These are phyloP conservation scores for Danielia reshetovae DNA, from an alignment of 805 yeast genomes.

Conservation along the genomic window DNA sequence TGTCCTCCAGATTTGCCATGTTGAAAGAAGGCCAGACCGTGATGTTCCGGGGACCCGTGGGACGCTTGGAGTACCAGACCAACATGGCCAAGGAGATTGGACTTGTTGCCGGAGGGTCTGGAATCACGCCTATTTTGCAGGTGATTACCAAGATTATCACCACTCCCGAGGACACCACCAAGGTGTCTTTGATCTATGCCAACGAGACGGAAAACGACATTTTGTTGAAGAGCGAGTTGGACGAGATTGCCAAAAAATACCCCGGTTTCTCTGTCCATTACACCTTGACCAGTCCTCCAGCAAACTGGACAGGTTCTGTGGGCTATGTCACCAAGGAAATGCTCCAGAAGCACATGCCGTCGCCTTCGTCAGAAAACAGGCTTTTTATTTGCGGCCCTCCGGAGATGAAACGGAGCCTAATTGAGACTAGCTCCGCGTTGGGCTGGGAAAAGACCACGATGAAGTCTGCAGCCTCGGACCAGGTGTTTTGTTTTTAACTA, in stretches of 20 bases:
- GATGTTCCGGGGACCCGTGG: slow-evolving; percentile 76
- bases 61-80: slow-evolving; percentile 55
- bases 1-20: slow-evolving; percentile 63
- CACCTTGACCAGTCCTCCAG: slow-evolving; percentile 49
- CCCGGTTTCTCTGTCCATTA: slow-evolving; percentile 62
- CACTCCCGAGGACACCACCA: slow-evolving; percentile 61
- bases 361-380: slow-evolving; percentile 44
- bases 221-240: slow-evolving; percentile 65
- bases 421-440: slow-evolving; percentile 48
- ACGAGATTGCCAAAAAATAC: slow-evolving; percentile 59
- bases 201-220: slow-evolving; percentile 77
- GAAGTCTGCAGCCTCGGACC: slow-evolving; percentile 47
- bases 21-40: slow-evolving; percentile 63
- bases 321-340: slow-evolving; percentile 62
- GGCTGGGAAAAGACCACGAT: slow-evolving; percentile 56
- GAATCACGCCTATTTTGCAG: slow-evolving; percentile 87
- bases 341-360: slow-evolving; percentile 52
- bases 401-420: slow-evolving; percentile 55
- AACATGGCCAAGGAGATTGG: slow-evolving; percentile 63
- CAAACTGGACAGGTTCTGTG: slow-evolving; percentile 50
- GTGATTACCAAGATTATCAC: slow-evolving; percentile 68
- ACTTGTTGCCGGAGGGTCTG: slow-evolving; percentile 81
- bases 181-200: slow-evolving; percentile 61
- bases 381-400: slow-evolving; percentile 74
- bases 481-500: slow-evolving; percentile 54